These are phyloP conservation scores for Thalassiosira exigua DNA, from an alignment of 352 stramenopile species.

Conservation along the genomic window DNA sequence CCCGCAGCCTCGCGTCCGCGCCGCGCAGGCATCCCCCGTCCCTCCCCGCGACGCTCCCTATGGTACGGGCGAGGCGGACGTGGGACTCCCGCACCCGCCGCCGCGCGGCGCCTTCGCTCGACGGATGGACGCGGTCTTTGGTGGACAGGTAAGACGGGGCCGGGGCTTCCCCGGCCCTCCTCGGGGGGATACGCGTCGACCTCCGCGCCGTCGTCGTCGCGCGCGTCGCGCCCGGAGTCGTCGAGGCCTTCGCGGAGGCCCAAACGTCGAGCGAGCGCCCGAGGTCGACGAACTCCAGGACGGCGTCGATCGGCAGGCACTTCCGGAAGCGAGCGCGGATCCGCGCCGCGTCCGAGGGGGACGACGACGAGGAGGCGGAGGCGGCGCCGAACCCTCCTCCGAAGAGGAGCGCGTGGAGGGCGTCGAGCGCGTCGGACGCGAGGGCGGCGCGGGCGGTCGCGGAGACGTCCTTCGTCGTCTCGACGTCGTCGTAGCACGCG, in stretches of 20 bases:
- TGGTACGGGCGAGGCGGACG: constrained; percentile 53
- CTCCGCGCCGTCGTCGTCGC: no score
- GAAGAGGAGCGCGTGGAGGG: constrained; percentile 24
- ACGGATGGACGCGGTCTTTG: no score
- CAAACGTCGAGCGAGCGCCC: constrained; percentile 61
- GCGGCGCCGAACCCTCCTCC: neutral
- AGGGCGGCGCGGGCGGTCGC: constrained; percentile 16
- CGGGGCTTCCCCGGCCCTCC: neutral
- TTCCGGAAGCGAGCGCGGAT: constrained; percentile 45
- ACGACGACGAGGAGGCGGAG: neutral
- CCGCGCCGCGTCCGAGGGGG: constrained; percentile 2
- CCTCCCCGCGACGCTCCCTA: constrained; percentile 35
- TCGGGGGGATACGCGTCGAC: neutral
- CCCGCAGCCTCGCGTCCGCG: neutral
- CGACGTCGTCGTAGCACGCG: neutral
- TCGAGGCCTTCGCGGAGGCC: no score
- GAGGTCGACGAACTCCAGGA: constrained; percentile 59
- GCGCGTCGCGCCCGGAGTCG: no score
- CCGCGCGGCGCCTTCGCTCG: no score
- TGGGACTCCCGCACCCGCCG: constrained; percentile 43
- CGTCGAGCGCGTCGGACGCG: constrained; percentile 51
- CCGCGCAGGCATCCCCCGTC: neutral
- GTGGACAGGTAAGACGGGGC: no score
- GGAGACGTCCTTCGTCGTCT: neutral
- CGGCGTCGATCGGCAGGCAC: constrained; percentile 33